Conservation (phyloP, 257 asterid genomes). For the Jacaranda copaia region DNA sequence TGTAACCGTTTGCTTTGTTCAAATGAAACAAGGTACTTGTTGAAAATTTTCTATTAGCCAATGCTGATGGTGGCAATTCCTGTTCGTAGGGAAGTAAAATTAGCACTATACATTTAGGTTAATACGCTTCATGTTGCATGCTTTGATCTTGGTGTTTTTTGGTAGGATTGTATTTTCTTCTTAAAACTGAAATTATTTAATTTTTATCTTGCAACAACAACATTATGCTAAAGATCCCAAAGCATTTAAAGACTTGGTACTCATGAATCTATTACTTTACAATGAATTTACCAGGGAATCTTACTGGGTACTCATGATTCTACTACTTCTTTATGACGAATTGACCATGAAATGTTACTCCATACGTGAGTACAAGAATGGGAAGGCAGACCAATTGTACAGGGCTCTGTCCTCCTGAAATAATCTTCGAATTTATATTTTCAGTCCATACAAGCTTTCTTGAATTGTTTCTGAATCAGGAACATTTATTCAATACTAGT, state of each 20-base stretch:
- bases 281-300: background rate
- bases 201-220: constrained; percentile 17
- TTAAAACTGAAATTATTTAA: background rate
- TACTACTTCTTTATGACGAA: constrained; percentile 9
- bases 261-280: too few relatives aligned
- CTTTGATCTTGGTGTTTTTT: background rate
- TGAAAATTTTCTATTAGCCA: constrained; percentile 16
- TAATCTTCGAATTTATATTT: constrained; percentile 4
- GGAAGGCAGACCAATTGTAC: background rate
- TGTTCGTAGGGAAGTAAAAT: constrained; percentile 19
- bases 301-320: constrained; percentile 4
- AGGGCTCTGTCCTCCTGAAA: constrained; percentile 28
- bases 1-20: constrained; percentile 98
- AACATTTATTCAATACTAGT: background rate
- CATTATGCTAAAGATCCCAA: constrained; percentile 18
- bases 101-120: background rate
- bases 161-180: background rate
- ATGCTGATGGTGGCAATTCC: constrained; percentile 17
- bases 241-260: constrained; percentile 13
- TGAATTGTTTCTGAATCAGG: constrained; percentile 17
- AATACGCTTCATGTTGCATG: constrained; percentile 5
- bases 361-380: background rate
- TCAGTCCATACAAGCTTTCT: constrained; percentile 19
- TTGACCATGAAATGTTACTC: constrained; percentile 21
- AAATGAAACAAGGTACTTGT: constrained; percentile 78